phyloP scores from a whole-genome alignment of 345 rosid genomes.

The Noccaea caerulescens region DNA sequence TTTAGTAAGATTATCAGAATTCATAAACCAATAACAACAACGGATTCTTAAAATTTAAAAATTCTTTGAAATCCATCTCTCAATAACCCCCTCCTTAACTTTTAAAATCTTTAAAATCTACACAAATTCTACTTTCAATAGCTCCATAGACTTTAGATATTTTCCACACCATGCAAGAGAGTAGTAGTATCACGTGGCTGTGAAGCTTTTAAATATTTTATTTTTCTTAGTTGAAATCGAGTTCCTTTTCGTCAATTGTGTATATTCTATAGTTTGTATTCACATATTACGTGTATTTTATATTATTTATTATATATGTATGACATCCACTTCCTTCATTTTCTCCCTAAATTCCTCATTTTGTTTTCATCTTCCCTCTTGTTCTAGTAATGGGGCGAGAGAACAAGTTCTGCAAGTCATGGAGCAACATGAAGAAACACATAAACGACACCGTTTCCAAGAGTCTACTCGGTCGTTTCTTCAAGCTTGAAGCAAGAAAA shows the following conservation, averaged over 20 bases:
- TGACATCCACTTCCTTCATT: conserved; percentile 30
- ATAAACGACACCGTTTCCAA: conserved; percentile 66
- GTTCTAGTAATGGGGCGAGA: conserved; percentile 39
- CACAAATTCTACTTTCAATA: too few relatives aligned
- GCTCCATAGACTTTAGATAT: too few relatives aligned
- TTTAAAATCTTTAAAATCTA: too few relatives aligned
- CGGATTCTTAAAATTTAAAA: too few relatives aligned
- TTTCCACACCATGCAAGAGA: too few relatives aligned
- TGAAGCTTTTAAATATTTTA: conserved; percentile 2
- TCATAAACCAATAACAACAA: too few relatives aligned
- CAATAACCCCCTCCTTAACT: too few relatives aligned
- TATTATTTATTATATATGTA: background rate
- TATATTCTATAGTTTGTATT: conserved; percentile 8
- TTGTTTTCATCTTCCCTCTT: background rate
- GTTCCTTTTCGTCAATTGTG: conserved; percentile 8
- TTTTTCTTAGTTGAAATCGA: background rate
- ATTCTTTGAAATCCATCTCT: too few relatives aligned
- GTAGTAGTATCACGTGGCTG: conserved; percentile 25
- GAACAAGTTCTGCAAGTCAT: conserved; percentile 39
- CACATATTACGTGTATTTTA: background rate
- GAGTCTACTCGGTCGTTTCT: conserved; percentile 62
- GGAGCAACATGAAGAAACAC: conserved; percentile 55
- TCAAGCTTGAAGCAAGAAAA: conserved; percentile 71
- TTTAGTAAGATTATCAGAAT: too few relatives aligned
- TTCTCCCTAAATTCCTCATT: conserved; percentile 24